Base-by-base conservation (phyloP, 495 filamentous ascomycete genomes). In the Delitschia confertaspora region DNA sequence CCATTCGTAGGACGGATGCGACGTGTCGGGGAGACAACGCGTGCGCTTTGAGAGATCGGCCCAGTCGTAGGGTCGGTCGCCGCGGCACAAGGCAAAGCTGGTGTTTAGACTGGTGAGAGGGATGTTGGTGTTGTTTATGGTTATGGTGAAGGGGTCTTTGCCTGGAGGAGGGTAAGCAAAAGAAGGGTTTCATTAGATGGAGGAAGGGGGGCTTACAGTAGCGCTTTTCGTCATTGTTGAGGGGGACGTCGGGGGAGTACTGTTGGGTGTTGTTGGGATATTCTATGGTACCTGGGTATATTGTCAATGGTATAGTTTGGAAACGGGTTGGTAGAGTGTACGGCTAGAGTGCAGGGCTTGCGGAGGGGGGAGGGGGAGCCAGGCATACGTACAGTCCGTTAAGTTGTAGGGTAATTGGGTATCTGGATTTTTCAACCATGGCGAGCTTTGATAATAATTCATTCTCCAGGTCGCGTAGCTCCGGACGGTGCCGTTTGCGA, bases 1-100 rank as follows among this genome's bases (percentile, higher is more conserved):
- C 47, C 47, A 51, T 45, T 45, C 7, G 40, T 45, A 51, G 33
- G 33, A 20, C n/a, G 13, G 33, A 21, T 38, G 6, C 6, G 39
- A 27, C 1, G 47, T 51, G 41, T 51, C 40, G 16, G 47, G 47
- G 11, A 51, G 34, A 23, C 47, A 51, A 6, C 24, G 39, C 3
- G 46, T 17, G 2, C 21, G 16, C 0, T 33, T 9, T 3, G 8
- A 11, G 9, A 45, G 4, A 6, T 31, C 20, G 7, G 4, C 6
- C 11, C 35, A 21, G 14, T 6, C 10, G 39, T 45, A 39, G n/a
- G 25, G 33, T 7, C 14, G 20, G 18, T 20, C 26, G 23, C 35
- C 17, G n/a, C 22, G 23, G 16, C 40, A 51, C 6, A 24, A 31
- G 0, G 8, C 32, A 7, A 0, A 3, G 13, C 24, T 25, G 24